These are phyloP conservation scores for Blepharisma stoltei DNA, from an alignment of 73 alveolate genomes.

Conservation along the genomic window DNA sequence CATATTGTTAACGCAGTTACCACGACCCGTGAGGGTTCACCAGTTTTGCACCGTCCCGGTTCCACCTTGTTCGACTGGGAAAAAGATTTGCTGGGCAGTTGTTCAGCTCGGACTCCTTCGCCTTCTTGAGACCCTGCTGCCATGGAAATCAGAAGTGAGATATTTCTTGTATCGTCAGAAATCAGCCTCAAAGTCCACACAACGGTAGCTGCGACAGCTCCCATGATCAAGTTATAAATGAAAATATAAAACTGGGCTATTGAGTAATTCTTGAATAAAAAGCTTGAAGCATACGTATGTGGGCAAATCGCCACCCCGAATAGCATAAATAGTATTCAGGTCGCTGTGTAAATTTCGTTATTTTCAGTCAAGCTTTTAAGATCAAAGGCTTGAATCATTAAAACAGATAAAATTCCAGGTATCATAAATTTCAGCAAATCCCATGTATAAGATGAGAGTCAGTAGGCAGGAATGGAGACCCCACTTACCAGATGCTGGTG, in stretches of 20 bases:
- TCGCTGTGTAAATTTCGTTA: slow-evolving; percentile 46
- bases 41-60: no score
- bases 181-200: slow-evolving; percentile 59
- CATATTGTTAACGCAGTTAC: no score
- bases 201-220: slow-evolving; percentile 41
- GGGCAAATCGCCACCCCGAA: slow-evolving; percentile 88
- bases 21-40: no score
- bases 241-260: slow-evolving; percentile 61
- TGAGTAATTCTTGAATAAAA: slow-evolving; percentile 66
- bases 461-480: slow-evolving; percentile 73
- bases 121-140: no score
- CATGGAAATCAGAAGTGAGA: no score
- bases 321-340: slow-evolving; percentile 61
- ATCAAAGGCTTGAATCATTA: slow-evolving; percentile 36
- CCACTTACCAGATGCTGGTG: slow-evolving; percentile 92
- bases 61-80: no score
- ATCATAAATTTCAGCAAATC: slow-evolving; percentile 68
- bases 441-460: slow-evolving; percentile 74
- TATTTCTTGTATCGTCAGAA: slow-evolving; percentile 43
- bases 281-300: slow-evolving; percentile 77
- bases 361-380: slow-evolving; percentile 26
- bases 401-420: slow-evolving; percentile 54
- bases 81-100: no score
- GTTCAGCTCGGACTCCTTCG: no score
- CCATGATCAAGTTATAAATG: slow-evolving; percentile 67